A percentile compares a stretch with the other conserved stretches of the same genome.
Evolutionary conservation across 2,329 filamentous ascomycete species (phyloP).

Genomic region (Myriosclerotinia curreyana): DNA sequence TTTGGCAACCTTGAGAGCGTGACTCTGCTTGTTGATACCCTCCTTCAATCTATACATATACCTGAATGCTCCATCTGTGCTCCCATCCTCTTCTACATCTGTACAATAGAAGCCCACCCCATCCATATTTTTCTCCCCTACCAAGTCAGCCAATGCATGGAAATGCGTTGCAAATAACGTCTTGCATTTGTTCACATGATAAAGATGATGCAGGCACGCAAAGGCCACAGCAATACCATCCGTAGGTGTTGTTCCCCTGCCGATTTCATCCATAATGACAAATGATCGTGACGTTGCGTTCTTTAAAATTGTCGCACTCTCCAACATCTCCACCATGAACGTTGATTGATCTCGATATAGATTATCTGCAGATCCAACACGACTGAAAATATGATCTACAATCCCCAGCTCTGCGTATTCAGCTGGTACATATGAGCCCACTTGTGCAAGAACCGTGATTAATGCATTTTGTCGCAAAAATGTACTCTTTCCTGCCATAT

Average conservation of each 20-base stretch:
- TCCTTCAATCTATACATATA: slow-evolving; percentile 80
- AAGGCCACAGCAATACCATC: slow-evolving; percentile 89
- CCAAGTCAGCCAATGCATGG: slow-evolving; percentile 78
- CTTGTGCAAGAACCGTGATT: slow-evolving; percentile 89
- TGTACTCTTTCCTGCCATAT: slow-evolving; percentile 97
- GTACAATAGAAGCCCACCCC: slow-evolving; percentile 67
- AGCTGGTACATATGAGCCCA: slow-evolving; percentile 89
- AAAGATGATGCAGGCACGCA: slow-evolving; percentile 81
- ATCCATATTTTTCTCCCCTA: slow-evolving; percentile 49
- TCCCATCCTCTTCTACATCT: slow-evolving; percentile 70
- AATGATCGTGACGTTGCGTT: slow-evolving; percentile 81
- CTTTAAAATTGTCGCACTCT: slow-evolving; percentile 86
- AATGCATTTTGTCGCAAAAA: slow-evolving; percentile 94
- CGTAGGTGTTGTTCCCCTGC: slow-evolving; percentile 87
- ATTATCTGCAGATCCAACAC: slow-evolving; percentile 91
- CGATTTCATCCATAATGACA: slow-evolving; percentile 98
- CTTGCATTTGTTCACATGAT: slow-evolving; percentile 71
- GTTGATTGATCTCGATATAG: slow-evolving; percentile 94
- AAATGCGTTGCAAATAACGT: slow-evolving; percentile 95
- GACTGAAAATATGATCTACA: slow-evolving; percentile 94
- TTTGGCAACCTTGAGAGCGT: slow-evolving; percentile 91
- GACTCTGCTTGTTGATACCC: slow-evolving; percentile 82
- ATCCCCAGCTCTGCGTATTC: slow-evolving; percentile 81
- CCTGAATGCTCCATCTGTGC: slow-evolving; percentile 58
- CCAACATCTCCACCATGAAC: slow-evolving; percentile 99